Evolutionary conservation across 768 basidiomycete species (phyloP).

Genomic region (Cystofilobasidium capitatum): DNA sequence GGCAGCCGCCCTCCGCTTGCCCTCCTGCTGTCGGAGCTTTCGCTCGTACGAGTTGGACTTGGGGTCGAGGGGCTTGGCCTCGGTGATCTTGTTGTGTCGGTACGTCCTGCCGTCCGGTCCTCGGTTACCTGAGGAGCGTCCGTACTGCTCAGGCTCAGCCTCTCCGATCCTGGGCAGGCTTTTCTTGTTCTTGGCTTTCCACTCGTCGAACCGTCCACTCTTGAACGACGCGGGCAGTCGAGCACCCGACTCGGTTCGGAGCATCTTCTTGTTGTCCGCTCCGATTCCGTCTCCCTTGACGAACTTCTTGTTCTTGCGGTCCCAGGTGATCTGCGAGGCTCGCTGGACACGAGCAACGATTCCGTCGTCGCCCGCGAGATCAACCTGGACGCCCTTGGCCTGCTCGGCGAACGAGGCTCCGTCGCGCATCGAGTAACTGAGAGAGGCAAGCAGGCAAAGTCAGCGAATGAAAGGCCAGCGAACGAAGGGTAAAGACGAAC

Average conservation of each 20-base stretch:
- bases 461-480: constrained; percentile 1
- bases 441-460: constrained; percentile 2
- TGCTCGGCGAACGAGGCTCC: constrained; percentile 79
- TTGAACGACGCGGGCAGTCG: constrained; percentile 84
- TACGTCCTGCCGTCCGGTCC: constrained; percentile 52
- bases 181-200: constrained; percentile 71
- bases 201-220: constrained; percentile 89
- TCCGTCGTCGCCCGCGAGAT: constrained; percentile 70
- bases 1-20: constrained; percentile 44
- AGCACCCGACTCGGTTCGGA: constrained; percentile 83
- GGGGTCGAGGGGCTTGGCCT: constrained; percentile 70
- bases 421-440: constrained; percentile 77
- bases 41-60: constrained; percentile 62
- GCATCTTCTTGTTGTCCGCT: constrained; percentile 85
- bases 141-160: constrained; percentile 49
- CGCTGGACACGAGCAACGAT: constrained; percentile 44
- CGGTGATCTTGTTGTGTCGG: constrained; percentile 57
- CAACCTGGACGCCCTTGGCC: constrained; percentile 67
- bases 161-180: constrained; percentile 75
- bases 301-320: constrained; percentile 92
- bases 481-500: constrained; percentile 52
- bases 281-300: constrained; percentile 74
- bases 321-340: constrained; percentile 67
- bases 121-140: constrained; percentile 10
- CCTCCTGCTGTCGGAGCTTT: constrained; percentile 55